Percentiles rank a stretch among this genome's conserved stretches.
phyloP scores from a whole-genome alignment of 2,329 filamentous ascomycete species.

The Didymella pinodella region DNA sequence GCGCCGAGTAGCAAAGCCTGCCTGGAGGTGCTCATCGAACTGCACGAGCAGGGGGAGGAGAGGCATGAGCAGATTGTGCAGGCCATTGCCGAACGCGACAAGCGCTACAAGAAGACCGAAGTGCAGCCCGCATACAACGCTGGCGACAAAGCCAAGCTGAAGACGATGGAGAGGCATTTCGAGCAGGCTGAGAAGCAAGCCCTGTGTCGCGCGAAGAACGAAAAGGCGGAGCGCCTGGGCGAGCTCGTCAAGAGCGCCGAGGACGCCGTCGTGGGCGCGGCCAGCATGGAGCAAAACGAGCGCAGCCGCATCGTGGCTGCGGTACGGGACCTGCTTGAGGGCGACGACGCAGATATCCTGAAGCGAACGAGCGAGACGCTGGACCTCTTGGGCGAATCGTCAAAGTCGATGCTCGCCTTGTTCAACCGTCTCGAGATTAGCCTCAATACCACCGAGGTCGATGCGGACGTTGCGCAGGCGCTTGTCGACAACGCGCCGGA shows the following conservation, averaged over 20 bases:
- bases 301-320: constrained; percentile 58
- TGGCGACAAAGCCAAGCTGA: constrained; percentile 61
- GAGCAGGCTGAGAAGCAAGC: constrained; percentile 62
- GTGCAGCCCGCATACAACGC: constrained; percentile 60
- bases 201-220: constrained; percentile 58
- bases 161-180: constrained; percentile 54
- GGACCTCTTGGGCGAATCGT: constrained; percentile 49
- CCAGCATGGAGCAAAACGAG: constrained; percentile 61
- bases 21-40: constrained; percentile 49
- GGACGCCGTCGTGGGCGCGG: constrained; percentile 59
- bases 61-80: constrained; percentile 60
- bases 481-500: constrained; percentile 55
- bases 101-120: constrained; percentile 63
- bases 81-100: constrained; percentile 62
- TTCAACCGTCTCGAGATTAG: constrained; percentile 60
- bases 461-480: constrained; percentile 63
- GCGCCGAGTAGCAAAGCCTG: constrained; percentile 31
- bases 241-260: constrained; percentile 61
- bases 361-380: constrained; percentile 42
- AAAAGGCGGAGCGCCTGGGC: constrained; percentile 59
- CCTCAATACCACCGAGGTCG: constrained; percentile 62
- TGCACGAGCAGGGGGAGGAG: constrained; percentile 59
- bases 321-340: constrained; percentile 49
- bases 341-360: constrained; percentile 35
- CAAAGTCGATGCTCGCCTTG: constrained; percentile 50